Percentiles rank a stretch among this genome's conserved stretches.
These are phyloP conservation scores for Pseudogymnoascus sp. DNA, from an alignment of 2,329 filamentous ascomycete species.

Conservation along the genomic window DNA sequence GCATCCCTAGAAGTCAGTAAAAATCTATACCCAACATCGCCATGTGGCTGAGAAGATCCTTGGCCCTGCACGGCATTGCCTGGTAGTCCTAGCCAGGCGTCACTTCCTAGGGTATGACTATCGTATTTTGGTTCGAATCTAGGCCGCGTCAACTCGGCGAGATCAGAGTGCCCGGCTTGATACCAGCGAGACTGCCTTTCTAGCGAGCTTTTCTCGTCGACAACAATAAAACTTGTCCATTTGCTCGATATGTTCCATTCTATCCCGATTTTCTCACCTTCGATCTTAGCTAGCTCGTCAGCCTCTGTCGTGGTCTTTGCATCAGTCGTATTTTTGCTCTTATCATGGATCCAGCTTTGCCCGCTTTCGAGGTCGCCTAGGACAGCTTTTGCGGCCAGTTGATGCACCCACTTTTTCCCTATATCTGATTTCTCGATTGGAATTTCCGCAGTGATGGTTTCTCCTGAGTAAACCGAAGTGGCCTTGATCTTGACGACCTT, in stretches of 20 bases:
- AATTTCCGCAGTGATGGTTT: neutral
- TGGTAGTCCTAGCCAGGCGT: no score
- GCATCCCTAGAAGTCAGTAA: no score
- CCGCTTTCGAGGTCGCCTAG: constrained; percentile 62
- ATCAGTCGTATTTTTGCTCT: constrained; percentile 32
- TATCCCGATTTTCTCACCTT: constrained; percentile 57
- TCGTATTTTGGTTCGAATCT: neutral
- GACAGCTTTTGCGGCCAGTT: constrained; percentile 60
- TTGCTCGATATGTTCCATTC: constrained; percentile 59
- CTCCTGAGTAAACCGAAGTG: neutral
- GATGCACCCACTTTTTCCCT: constrained; percentile 40
- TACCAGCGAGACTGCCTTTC: neutral
- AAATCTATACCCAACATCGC: no score
- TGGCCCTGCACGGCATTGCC: neutral
- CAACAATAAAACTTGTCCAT: constrained; percentile 65
- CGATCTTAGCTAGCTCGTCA: constrained; percentile 51
- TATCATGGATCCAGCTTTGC: constrained; percentile 54
- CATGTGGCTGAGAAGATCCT: no score
- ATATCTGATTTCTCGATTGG: constrained; percentile 3
- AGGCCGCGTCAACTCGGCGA: neutral
- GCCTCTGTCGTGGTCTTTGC: constrained; percentile 39
- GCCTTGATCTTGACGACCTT: constrained; percentile 8
- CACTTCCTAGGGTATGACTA: no score
- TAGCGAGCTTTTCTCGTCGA: constrained; percentile 36
- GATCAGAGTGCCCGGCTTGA: neutral